Evolutionary conservation across 1,139 yeast species (phyloP), one percentile per base, ranked within the genome.

Genomic region (Oligophagozyma castellii): DNA sequence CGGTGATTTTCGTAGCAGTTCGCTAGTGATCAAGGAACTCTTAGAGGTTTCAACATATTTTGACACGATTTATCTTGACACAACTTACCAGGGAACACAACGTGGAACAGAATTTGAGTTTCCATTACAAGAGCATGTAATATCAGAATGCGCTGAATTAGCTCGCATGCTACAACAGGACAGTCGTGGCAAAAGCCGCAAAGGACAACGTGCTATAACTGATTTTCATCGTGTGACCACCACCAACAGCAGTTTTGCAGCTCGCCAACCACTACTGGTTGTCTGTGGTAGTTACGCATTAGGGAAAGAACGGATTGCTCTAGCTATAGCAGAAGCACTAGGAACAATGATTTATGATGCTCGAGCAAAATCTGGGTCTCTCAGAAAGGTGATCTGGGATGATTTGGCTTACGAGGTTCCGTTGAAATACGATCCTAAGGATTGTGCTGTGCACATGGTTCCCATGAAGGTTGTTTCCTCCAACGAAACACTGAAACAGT

Each of bases 221-320:
- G 20, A 18, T 7, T 18, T 18, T 18, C n/a, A n/a, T n/a, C n/a
- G n/a, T n/a, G n/a, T n/a, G n/a, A n/a, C n/a, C n/a, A n/a, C n/a
- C n/a, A 18, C 10, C 10, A 18, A 18, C 10, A 10, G 20, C 20
- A 7, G 10, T 7, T 18, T 7, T 18, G 7, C 20, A 7, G 10
- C 7, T 18, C 7, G 10, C 10, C 7, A 10, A 10, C 8, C 10
- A 10, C 10, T 18, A 18, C 7, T 18, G 5, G 59, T 80, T 14
- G 74, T 89, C n/a, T n/a, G n/a, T n/a, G 96, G 96, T 0, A 76
- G 94, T 0, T 89, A 89, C 51, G 68, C 86, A 2, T 83, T 89
- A 24, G 96, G 98, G 2, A 89, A 89, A 49, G 98, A 89, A 48
- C 67, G 74, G 34, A 51, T 89, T 16, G 95, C 94, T 0, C 55